Percentiles rank a stretch among this genome's conserved stretches.
These are phyloP conservation scores for Pyrenopolyporus hunteri DNA, from an alignment of 495 filamentous ascomycete genomes.

Conservation along the genomic window DNA sequence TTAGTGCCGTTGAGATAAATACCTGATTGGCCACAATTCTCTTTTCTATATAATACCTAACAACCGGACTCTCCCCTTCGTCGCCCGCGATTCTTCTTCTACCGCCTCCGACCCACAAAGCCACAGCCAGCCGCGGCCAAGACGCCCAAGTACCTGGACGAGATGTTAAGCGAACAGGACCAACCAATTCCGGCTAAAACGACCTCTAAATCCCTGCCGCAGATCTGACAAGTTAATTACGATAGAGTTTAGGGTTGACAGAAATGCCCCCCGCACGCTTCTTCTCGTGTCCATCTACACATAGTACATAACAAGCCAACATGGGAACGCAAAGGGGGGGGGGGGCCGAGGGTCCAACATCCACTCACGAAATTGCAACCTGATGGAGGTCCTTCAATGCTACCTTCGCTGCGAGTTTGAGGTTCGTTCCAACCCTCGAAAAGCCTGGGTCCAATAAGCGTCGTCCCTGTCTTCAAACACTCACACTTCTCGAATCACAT, in stretches of 20 bases:
- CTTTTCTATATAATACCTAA: slow-evolving; percentile 5
- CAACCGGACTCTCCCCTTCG: slow-evolving; percentile 2
- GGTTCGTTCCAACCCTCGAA: slow-evolving; percentile 25
- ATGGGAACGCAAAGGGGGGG: too few relatives aligned
- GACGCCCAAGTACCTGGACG: slow-evolving; percentile 39
- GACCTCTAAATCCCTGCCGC: slow-evolving; percentile 30
- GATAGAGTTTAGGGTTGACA: slow-evolving; percentile 40
- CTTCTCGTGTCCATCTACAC: slow-evolving; percentile 19
- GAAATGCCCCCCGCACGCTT: slow-evolving; percentile 30
- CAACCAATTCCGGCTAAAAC: slow-evolving; percentile 38
- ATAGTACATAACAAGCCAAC: slow-evolving; percentile 16
- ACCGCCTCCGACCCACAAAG: slow-evolving; percentile 27
- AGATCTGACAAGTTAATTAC: slow-evolving; percentile 39
- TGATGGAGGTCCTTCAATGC: slow-evolving; percentile 23
- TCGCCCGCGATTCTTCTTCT: slow-evolving; percentile 3
- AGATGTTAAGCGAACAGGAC: slow-evolving; percentile 34
- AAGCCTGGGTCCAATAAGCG: slow-evolving; percentile 35
- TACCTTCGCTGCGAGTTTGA: slow-evolving; percentile 30
- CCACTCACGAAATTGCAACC: slow-evolving; percentile 11
- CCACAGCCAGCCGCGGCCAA: slow-evolving; percentile 14
- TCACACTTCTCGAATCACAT: slow-evolving; percentile 17
- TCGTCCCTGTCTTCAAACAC: slow-evolving; percentile 15
- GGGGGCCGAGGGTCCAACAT: not conserved
- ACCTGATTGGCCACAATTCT: slow-evolving; percentile 15
- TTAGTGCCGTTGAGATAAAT: slow-evolving; percentile 10